phyloP scores from a whole-genome alignment of 1,284 basidiomycete genomes.

The Ustilago nuda region DNA sequence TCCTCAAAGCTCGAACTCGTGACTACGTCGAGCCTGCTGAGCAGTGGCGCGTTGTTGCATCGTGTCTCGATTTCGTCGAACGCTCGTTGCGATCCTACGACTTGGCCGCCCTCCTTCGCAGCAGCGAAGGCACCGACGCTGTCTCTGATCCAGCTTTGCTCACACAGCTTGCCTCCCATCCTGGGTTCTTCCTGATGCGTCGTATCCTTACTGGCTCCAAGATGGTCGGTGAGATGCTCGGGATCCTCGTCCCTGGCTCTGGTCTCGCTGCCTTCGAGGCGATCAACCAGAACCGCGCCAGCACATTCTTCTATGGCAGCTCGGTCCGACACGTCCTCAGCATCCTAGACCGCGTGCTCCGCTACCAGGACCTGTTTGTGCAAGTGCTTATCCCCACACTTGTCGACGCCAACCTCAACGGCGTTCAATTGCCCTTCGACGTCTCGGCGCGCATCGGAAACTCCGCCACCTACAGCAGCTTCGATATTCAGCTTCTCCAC shows the following conservation, averaged over 20 bases:
- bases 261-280: slow-evolving; percentile 66
- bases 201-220: slow-evolving; percentile 80
- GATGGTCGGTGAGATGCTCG: slow-evolving; percentile 79
- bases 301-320: slow-evolving; percentile 75
- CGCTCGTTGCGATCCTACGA: slow-evolving; percentile 84
- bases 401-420: slow-evolving; percentile 71
- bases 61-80: slow-evolving; percentile 86
- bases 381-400: slow-evolving; percentile 87
- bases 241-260: slow-evolving; percentile 74
- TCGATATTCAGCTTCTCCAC: slow-evolving; percentile 77
- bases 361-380: slow-evolving; percentile 87
- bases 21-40: slow-evolving; percentile 82
- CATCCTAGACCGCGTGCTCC: slow-evolving; percentile 83
- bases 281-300: slow-evolving; percentile 79
- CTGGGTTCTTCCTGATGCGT: slow-evolving; percentile 87
- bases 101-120: slow-evolving; percentile 71
- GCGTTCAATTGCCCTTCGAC: slow-evolving; percentile 47
- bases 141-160: slow-evolving; percentile 62
- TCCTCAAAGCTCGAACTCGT: slow-evolving; percentile 74
- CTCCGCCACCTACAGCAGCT: slow-evolving; percentile 78
- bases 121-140: slow-evolving; percentile 40
- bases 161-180: slow-evolving; percentile 74
- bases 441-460: slow-evolving; percentile 53
- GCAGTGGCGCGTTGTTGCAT: slow-evolving; percentile 86
- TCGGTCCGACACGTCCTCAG: slow-evolving; percentile 84